These are phyloP conservation scores for Coniella vitis DNA, from an alignment of 2,329 filamentous ascomycete genomes.

Conservation along the genomic window DNA sequence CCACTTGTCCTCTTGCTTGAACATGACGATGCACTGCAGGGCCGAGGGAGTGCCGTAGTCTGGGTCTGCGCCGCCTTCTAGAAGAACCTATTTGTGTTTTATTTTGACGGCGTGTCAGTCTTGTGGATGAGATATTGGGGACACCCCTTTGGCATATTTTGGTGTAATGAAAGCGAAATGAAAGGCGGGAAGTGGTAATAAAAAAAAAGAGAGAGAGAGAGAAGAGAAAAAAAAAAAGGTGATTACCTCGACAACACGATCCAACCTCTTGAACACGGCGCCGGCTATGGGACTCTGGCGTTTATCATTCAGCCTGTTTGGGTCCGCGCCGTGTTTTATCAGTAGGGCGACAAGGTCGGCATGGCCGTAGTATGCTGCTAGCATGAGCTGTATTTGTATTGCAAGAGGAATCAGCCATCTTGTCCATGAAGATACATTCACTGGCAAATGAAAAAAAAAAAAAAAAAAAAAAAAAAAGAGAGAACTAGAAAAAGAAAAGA, in stretches of 20 bases:
- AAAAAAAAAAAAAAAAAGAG: too few relatives aligned
- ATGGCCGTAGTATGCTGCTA: conserved; percentile 65
- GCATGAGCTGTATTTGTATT: conserved; percentile 51
- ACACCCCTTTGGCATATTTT: too few relatives aligned
- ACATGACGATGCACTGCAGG: conserved; percentile 41
- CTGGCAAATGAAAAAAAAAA: too few relatives aligned
- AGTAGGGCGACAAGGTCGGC: conserved; percentile 53
- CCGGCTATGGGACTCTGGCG: conserved; percentile 65
- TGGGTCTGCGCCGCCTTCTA: conserved; percentile 48
- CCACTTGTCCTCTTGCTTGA: conserved; percentile 47
- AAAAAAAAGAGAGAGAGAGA: not conserved
- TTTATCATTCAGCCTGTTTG: conserved; percentile 60
- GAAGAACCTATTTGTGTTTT: conserved; percentile 30
- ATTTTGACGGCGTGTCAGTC: too few relatives aligned
- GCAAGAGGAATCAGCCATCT: too few relatives aligned
- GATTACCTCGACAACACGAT: conserved; percentile 52
- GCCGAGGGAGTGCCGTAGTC: conserved; percentile 45
- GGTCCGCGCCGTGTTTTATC: conserved; percentile 55
- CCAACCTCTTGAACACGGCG: conserved; percentile 65
- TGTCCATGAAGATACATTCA: too few relatives aligned
- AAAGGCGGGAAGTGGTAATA: too few relatives aligned
- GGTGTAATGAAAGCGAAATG: too few relatives aligned
- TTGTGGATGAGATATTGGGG: too few relatives aligned
- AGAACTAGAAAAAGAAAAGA: not conserved
- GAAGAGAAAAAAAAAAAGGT: too few relatives aligned